Conservation (phyloP, 139 green algal species). For the Raphidocelis subcapitata region DNA sequence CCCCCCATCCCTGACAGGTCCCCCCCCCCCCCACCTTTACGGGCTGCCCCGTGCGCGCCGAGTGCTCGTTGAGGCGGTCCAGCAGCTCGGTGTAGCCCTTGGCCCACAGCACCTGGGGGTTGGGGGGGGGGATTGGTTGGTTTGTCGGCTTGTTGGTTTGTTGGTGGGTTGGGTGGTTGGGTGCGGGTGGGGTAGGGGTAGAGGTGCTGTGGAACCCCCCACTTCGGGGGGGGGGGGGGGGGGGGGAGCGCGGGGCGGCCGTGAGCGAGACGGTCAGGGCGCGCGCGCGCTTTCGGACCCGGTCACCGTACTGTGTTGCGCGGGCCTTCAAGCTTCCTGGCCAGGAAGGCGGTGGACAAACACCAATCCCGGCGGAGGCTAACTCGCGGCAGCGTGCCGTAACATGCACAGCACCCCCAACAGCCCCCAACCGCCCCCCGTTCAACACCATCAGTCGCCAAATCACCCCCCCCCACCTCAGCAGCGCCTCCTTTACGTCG, state of each 20-base stretch:
- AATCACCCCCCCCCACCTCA: conserved; percentile 28
- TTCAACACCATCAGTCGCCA: no score
- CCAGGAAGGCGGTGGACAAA: no score
- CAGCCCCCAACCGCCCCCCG: neutral
- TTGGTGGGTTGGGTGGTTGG: conserved; percentile 29
- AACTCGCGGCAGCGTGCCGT: neutral
- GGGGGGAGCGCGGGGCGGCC: no score
- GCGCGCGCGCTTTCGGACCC: no score
- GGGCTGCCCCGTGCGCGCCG: conserved; percentile 41
- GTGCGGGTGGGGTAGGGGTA: neutral
- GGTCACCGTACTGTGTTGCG: no score
- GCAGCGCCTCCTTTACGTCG: conserved; percentile 61
- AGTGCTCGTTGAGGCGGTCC: conserved; percentile 72
- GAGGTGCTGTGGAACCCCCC: neutral
- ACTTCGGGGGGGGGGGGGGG: no score
- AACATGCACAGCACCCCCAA: neutral
- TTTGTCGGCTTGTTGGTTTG: no score
- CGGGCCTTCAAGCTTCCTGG: no score
- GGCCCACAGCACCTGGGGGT: conserved; percentile 94
- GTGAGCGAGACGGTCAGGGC: no score
- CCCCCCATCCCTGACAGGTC: no score
- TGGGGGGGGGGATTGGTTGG: conserved; percentile 99
- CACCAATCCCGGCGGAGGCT: no score
- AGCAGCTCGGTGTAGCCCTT: conserved; percentile 99
- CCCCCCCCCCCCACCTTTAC: no score